Evolutionary conservation across 2,329 filamentous ascomycete genomes (phyloP).

Genomic region (Thielaviopsis musarum): DNA sequence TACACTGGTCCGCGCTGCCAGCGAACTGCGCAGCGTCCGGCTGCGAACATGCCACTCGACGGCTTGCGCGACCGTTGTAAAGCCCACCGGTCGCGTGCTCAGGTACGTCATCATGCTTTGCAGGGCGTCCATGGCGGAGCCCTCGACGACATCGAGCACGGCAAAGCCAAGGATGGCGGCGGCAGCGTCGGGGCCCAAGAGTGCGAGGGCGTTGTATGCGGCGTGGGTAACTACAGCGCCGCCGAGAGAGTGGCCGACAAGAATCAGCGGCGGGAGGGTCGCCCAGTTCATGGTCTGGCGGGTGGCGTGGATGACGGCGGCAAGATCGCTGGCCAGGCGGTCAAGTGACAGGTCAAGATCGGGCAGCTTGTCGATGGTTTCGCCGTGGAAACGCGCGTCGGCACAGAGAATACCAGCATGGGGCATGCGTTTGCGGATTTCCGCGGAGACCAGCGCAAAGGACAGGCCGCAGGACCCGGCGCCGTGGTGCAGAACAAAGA

Average conservation of each 20-base stretch:
- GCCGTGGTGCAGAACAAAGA: slow-evolving; percentile 91
- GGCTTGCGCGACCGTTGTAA: slow-evolving; percentile 58
- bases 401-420: slow-evolving; percentile 68
- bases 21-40: slow-evolving; percentile 66
- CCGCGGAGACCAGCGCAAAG: slow-evolving; percentile 65
- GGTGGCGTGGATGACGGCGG: slow-evolving; percentile 51
- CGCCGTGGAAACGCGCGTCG: slow-evolving; percentile 78
- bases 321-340: slow-evolving; percentile 56
- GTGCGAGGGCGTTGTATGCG: slow-evolving; percentile 54
- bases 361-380: slow-evolving; percentile 29
- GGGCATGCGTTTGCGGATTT: slow-evolving; percentile 62
- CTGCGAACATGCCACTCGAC: slow-evolving; percentile 92
- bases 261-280: slow-evolving; percentile 53
- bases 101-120: slow-evolving; percentile 90
- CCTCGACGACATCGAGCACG: slow-evolving; percentile 89
- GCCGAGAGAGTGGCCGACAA: slow-evolving; percentile 85
- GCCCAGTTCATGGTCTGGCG: slow-evolving; percentile 55
- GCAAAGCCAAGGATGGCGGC: slow-evolving; percentile 62
- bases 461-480: slow-evolving; percentile 86
- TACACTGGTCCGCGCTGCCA: slow-evolving; percentile 75
- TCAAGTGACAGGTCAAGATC: slow-evolving; percentile 50
- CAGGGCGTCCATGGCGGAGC: slow-evolving; percentile 85
- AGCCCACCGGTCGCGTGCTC: slow-evolving; percentile 60
- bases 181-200: slow-evolving; percentile 58
- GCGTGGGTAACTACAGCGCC: slow-evolving; percentile 79